Evolutionary conservation across 2,329 filamentous ascomycete genomes (phyloP), one percentile per base, ranked within the genome.

Genomic region (Pyrenophora teres): DNA sequence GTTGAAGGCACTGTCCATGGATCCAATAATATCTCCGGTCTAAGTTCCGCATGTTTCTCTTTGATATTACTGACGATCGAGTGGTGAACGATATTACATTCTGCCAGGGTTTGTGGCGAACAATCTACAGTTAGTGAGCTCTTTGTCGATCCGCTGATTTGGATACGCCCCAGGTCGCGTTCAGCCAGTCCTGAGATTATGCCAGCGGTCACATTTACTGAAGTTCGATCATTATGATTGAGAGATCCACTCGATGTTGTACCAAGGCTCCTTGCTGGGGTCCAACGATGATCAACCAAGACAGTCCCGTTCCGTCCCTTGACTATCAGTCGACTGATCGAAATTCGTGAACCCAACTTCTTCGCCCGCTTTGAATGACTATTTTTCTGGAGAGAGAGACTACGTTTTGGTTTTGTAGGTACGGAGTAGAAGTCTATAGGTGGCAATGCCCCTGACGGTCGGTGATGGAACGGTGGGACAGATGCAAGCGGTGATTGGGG

Each of bases 251-350:
- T 21, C 18, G 4, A 23, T 23, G 36, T 40, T 6, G 36, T 4
- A 12, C 27, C 10, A 1, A 68, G 35, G n/a, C 38, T 42, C 25
- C 57, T 57, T 7, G 58, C 33, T 18, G 41, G 33, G 2, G 41
- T 19, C 60, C 64, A 68, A 5, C 23, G 35, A 37, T 62, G 60
- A 33, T 70, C 63, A 3, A 71, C 40, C 6, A 70, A 13, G 6
- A 27, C n/a, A 2, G 31, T 33, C 7, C 53, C 52, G 15, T 56
- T 19, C n/a, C 51, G 46, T 5, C 61, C 62, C 6, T 41, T 56
- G 10, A 70, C 56, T 2, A 66, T 45, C 3, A 69, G 51, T 10
- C 60, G 59, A 6, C 35, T 53, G 16, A 69, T 5, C 0, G 44
- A 10, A 13, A 60, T 16, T n/a, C 41, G 46, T 25, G 39, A 8